phyloP scores from a whole-genome alignment of 495 filamentous ascomycete genomes.

The Margaritispora aquatica region DNA sequence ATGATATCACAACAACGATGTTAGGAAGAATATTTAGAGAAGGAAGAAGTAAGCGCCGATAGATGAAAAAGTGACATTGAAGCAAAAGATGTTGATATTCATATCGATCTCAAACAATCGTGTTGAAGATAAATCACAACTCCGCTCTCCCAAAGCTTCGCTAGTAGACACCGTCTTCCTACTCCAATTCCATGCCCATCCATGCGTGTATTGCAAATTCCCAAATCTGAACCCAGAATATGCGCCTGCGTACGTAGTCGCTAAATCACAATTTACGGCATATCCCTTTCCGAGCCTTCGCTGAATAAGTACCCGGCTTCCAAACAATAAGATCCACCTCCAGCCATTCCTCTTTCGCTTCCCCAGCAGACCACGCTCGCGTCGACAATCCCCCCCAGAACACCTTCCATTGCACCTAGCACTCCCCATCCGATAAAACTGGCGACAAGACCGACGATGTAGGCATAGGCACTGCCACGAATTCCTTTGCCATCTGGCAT shows the following conservation, averaged over 20 bases:
- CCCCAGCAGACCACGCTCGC: conserved; percentile 90
- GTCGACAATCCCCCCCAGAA: conserved; percentile 87
- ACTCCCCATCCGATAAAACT: conserved; percentile 93
- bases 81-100: neutral
- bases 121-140: neutral
- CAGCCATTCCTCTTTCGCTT: conserved; percentile 68
- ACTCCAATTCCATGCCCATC: neutral
- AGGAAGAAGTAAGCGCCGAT: too few relatives aligned
- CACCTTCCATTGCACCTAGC: conserved; percentile 90
- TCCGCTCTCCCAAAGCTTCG: neutral
- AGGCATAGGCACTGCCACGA: conserved; percentile 87
- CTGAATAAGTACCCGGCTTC: conserved; percentile 82
- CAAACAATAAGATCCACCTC: conserved; percentile 74
- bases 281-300: conserved; percentile 29
- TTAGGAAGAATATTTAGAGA: too few relatives aligned
- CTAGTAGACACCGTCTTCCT: neutral
- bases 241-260: neutral
- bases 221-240: neutral
- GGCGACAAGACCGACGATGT: conserved; percentile 86
- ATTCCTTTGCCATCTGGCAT: conserved; percentile 42
- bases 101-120: neutral
- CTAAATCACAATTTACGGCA: neutral
- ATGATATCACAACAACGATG: too few relatives aligned
- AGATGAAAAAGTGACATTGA: neutral
- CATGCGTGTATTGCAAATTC: neutral